Evolutionary conservation across 306 rosid species (phyloP).

Genomic region (Gleditsia sinensis): DNA sequence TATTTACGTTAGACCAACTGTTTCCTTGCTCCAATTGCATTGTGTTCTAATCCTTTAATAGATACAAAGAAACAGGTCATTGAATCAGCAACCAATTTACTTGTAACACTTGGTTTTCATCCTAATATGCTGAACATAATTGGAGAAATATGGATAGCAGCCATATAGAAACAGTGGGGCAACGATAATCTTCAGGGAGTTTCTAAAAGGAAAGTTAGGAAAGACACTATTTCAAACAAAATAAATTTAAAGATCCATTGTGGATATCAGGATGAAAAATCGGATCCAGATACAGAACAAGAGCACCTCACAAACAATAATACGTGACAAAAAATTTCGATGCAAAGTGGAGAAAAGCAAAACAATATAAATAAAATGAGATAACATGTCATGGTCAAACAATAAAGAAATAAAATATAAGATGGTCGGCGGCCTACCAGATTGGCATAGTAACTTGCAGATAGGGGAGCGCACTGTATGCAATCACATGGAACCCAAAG

Average conservation of each 20-base stretch:
- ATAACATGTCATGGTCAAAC: neutral
- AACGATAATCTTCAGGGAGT: neutral
- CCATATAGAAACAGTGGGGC: neutral
- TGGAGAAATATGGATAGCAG: neutral
- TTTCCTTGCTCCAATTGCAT: neutral
- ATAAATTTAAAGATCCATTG: neutral
- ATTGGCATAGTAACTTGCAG: constrained; percentile 62
- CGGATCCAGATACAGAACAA: neutral
- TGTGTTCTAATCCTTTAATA: neutral
- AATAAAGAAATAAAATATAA: neutral
- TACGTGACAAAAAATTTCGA: neutral
- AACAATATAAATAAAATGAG: neutral
- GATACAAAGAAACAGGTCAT: neutral
- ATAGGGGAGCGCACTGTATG: constrained; percentile 84
- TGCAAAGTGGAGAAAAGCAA: neutral
- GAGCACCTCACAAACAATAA: neutral
- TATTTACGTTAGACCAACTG: neutral
- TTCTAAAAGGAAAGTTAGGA: neutral
- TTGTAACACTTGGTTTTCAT: neutral
- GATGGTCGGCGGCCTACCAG: constrained; percentile 56
- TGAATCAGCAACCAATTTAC: neutral
- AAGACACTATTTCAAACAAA: neutral
- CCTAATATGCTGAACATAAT: neutral
- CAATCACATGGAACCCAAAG: constrained; percentile 98
- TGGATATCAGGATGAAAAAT: neutral